Conservation (phyloP, 2,329 filamentous ascomycete genomes). For the Cercospora beticola region DNA sequence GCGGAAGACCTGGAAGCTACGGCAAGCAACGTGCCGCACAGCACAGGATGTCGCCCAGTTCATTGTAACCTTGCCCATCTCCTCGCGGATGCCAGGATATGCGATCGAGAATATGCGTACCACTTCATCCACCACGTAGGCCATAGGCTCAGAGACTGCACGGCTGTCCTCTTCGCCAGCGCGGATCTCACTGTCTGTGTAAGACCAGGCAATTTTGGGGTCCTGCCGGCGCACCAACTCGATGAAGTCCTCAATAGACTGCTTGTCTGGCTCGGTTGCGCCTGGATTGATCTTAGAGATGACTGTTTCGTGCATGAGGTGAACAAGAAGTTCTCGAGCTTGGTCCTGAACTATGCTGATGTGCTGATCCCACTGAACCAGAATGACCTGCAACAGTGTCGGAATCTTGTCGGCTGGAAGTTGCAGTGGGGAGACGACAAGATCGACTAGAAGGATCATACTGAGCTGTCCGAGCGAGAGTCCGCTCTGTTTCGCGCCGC, state of each 20-base stretch:
- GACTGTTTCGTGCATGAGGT: conserved; percentile 93
- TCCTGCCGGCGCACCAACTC: conserved; percentile 85
- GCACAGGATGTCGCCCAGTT: conserved; percentile 97
- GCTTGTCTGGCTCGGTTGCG: conserved; percentile 63
- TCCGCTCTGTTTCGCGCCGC: conserved; percentile 80
- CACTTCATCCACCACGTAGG: conserved; percentile 75
- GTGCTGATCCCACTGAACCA: conserved; percentile 97
- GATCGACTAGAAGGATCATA: conserved; percentile 87
- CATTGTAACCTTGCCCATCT: conserved; percentile 86
- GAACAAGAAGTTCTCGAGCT: conserved; percentile 94
- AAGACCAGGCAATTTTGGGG: conserved; percentile 82
- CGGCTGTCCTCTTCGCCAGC: conserved; percentile 62
- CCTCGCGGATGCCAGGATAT: conserved; percentile 82
- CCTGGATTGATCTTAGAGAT: conserved; percentile 76
- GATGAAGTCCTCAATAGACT: conserved; percentile 81
- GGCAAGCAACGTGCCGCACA: conserved; percentile 89
- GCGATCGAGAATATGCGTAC: conserved; percentile 81
- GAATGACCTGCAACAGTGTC: conserved; percentile 82
- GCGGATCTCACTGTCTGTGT: conserved; percentile 86
- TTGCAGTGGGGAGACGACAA: conserved; percentile 90
- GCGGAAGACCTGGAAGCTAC: conserved; percentile 95
- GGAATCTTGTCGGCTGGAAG: conserved; percentile 77
- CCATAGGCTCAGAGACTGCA: conserved; percentile 83
- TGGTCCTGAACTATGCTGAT: conserved; percentile 93
- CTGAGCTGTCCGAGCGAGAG: conserved; percentile 92